Conservation (phyloP, 2,329 filamentous ascomycete genomes). For the Fusarium redolens region DNA sequence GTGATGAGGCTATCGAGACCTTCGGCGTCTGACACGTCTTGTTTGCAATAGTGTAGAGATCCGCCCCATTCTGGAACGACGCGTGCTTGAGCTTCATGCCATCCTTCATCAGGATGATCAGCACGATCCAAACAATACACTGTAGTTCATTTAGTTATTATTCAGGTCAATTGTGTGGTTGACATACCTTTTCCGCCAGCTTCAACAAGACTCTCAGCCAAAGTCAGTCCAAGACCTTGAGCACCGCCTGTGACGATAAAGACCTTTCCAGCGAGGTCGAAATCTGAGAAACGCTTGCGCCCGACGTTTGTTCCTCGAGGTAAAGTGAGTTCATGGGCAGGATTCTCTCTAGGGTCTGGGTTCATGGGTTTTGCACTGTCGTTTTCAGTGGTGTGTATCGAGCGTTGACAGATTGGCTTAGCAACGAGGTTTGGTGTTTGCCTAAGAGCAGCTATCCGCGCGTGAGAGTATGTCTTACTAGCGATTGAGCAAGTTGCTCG, state of each 20-base stretch:
- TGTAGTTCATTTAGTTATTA: accelerated
- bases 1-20: slow-evolving; percentile 74
- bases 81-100: slow-evolving; percentile 71
- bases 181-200: slow-evolving; percentile 75
- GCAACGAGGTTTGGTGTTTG: background rate
- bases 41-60: slow-evolving; percentile 76
- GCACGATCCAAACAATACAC: slow-evolving; percentile 19
- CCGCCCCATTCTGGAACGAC: slow-evolving; percentile 68
- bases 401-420: background rate
- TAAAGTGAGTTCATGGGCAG: slow-evolving; percentile 16
- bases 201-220: slow-evolving; percentile 82
- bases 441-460: background rate
- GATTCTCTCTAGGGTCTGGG: slow-evolving; percentile 42
- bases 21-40: slow-evolving; percentile 84
- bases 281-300: slow-evolving; percentile 70
- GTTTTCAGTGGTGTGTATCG: slow-evolving; percentile 10
- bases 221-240: slow-evolving; percentile 80
- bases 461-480: background rate
- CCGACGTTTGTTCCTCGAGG: slow-evolving; percentile 45
- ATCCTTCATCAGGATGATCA: slow-evolving; percentile 62
- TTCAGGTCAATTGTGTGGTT: accelerated
- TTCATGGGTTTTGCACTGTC: slow-evolving; percentile 30
- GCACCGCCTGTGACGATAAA: slow-evolving; percentile 81
- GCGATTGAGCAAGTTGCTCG: background rate
- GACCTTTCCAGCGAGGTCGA: slow-evolving; percentile 79